These are phyloP conservation scores for Calonectria leucothoes DNA, from an alignment of 2,329 filamentous ascomycete genomes.

Conservation along the genomic window DNA sequence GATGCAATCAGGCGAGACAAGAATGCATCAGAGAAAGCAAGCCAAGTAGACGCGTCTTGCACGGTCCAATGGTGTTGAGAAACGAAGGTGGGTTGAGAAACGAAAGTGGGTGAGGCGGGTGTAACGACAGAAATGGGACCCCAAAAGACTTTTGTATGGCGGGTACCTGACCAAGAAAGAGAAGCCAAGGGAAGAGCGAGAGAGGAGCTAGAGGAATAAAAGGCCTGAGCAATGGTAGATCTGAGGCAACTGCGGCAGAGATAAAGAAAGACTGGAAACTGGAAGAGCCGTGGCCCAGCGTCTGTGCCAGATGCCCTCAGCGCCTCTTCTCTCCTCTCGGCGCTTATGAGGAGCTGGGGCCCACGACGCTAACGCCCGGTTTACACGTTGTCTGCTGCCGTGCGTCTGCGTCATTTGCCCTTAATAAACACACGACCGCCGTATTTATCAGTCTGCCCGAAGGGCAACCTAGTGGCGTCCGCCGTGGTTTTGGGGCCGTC, in stretches of 20 bases:
- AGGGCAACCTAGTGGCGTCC: background rate
- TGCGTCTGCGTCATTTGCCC: background rate
- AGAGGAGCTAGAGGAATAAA: background rate
- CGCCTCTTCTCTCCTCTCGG: background rate
- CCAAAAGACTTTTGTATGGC: background rate
- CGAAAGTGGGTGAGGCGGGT: background rate
- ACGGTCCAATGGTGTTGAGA: background rate
- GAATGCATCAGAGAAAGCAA: background rate
- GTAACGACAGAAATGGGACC: background rate
- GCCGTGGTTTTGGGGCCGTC: background rate
- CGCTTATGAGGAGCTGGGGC: background rate
- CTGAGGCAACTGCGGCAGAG: background rate
- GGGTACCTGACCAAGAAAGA: background rate
- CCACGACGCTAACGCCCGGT: background rate
- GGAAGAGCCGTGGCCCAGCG: no score
- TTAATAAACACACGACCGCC: background rate
- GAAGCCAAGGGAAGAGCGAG: no score
- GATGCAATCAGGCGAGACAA: background rate
- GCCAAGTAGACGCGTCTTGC: background rate
- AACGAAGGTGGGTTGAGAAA: background rate
- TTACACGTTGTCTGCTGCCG: background rate
- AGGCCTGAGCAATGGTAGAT: background rate
- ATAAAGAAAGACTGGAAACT: background rate
- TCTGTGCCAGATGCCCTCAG: background rate
- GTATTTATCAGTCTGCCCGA: background rate